Conservation (phyloP, 495 filamentous ascomycete species). For the Aspergillus baeticus region DNA sequence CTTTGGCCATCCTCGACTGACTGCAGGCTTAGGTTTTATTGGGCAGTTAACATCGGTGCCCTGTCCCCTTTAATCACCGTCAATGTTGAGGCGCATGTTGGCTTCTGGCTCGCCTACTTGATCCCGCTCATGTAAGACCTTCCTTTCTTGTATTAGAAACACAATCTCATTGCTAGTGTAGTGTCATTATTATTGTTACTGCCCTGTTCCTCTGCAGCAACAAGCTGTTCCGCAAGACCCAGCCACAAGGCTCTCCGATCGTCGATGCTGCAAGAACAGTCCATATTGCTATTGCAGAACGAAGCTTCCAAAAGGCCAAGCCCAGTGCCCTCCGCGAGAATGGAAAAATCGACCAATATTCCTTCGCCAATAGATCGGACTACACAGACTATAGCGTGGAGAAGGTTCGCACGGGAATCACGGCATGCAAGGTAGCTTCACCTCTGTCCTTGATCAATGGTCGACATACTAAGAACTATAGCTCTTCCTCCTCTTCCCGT, state of each 20-base stretch:
- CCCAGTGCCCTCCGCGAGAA: constrained; percentile 15
- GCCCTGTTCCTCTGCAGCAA: constrained; percentile 11
- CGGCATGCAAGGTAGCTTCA: constrained; percentile 38
- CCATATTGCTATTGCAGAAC: constrained; percentile 19
- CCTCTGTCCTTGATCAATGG: too few relatives aligned
- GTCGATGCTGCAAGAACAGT: constrained; percentile 38
- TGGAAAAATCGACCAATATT: constrained; percentile 7
- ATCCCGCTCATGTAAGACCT: constrained; percentile 29
- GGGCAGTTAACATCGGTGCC: constrained; percentile 39
- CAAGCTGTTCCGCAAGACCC: constrained; percentile 33
- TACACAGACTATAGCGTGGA: constrained; percentile 48
- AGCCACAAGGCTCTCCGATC: constrained; percentile 44
- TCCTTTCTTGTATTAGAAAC: not conserved
- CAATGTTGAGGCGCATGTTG: constrained; percentile 38
- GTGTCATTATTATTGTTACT: constrained; percentile 17
- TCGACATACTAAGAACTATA: constrained; percentile 4
- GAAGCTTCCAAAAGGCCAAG: constrained; percentile 23
- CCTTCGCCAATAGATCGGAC: not conserved
- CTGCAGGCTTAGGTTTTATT: too few relatives aligned
- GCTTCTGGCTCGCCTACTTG: constrained; percentile 64
- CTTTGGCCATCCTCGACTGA: too few relatives aligned
- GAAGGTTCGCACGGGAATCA: constrained; percentile 44
- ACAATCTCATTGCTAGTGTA: not conserved
- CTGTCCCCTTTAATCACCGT: constrained; percentile 35
- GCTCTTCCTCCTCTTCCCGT: constrained; percentile 46